Base-by-base conservation (phyloP, 345 rosid genomes). In the Physaria fendleri region DNA sequence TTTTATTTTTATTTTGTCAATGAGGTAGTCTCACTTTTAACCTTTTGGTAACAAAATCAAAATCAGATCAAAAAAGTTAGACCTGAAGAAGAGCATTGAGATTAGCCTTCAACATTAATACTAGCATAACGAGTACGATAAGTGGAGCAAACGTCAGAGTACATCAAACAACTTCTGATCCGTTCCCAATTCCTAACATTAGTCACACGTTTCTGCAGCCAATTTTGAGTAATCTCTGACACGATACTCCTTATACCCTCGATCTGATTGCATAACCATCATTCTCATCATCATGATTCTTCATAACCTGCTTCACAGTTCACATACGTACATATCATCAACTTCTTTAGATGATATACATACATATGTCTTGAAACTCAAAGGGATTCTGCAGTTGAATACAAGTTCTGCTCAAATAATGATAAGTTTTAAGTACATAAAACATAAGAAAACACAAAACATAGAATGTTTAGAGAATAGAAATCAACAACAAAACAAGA, bases 231-330 rank as follows among this genome's bases (percentile, higher is more conserved):
- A 87, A 59, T 84, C 92, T 0, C 85, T 87, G 22, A 87, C 68
- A 7, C 72, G 76, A 56, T 90, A 91, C 82, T 91, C 98, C 59
- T 82, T 88, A 7, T 91, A 91, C n/a, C 98, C 98, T 39, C 25
- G 79, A 0, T 41, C 83, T 0, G 87, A 75, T 23, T n/a, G n/a
- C n/a, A 92, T 0, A 4, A 33, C 89, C 50, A n/a, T n/a, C n/a
- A n/a, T n/a, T n/a, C n/a, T n/a, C n/a, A n/a, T n/a, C n/a, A n/a
- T n/a, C n/a, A n/a, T n/a, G n/a, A n/a, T n/a, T n/a, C n/a, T n/a
- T n/a, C n/a, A n/a, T n/a, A n/a, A n/a, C n/a, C n/a, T n/a, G n/a
- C n/a, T n/a, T n/a, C n/a, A n/a, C n/a, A n/a, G n/a, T n/a, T n/a
- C n/a, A n/a, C n/a, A n/a, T n/a, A n/a, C n/a, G n/a, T n/a, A n/a